A percentile compares a stretch with the other conserved stretches of the same genome.
Conservation (phyloP, 176 grass and related monocot species). For the Rhynchospora tenuis region DNA sequence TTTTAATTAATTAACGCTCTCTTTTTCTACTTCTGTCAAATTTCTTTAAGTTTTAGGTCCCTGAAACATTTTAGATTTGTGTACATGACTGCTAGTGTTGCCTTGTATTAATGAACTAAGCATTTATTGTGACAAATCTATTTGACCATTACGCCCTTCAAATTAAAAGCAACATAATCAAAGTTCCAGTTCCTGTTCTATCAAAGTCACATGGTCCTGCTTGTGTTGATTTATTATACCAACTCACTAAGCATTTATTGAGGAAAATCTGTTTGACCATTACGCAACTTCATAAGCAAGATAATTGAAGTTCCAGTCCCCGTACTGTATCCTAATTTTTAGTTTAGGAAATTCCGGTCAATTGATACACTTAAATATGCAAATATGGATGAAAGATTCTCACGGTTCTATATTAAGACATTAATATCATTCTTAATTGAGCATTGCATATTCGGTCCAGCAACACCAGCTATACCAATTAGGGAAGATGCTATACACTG, state of each 20-base stretch:
- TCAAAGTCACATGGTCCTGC: too few species aligned
- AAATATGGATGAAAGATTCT: background rate
- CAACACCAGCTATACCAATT: background rate
- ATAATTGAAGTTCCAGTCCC: background rate
- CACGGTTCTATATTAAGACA: too few species aligned
- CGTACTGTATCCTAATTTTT: background rate
- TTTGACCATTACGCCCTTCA: too few species aligned
- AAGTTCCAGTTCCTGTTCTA: too few species aligned
- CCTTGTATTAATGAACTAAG: background rate
- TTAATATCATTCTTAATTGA: too few species aligned
- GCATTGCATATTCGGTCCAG: too few species aligned
- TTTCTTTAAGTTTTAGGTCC: background rate
- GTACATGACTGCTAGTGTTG: background rate
- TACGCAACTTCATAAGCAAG: background rate
- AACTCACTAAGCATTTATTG: too few species aligned
- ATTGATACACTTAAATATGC: background rate
- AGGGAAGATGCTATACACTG: background rate
- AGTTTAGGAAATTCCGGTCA: background rate
- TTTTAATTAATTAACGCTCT: background rate
- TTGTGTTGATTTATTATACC: too few species aligned
- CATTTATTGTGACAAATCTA: background rate
- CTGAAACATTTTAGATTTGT: background rate
- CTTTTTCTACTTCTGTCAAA: background rate
- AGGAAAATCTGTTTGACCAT: too few species aligned
- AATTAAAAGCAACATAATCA: too few species aligned